A percentile compares a stretch with the other conserved stretches of the same genome.
phyloP scores from a whole-genome alignment of 345 rosid species.

The Brassica carinata region DNA sequence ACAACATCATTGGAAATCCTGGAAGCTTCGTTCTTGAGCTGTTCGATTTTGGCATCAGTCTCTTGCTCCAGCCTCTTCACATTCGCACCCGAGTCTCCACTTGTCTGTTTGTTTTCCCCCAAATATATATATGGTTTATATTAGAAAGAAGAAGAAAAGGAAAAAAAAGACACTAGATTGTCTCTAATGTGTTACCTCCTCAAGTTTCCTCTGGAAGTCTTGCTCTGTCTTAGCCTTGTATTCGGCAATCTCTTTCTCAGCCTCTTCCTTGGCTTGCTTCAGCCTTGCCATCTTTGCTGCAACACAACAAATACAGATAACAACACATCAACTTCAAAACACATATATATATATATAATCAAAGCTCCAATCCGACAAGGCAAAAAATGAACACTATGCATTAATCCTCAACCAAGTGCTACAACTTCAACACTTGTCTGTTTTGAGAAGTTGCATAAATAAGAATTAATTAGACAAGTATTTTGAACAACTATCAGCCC shows the following conservation, averaged over 20 bases:
- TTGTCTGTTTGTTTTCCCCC: conserved; percentile 63
- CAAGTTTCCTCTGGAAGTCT: conserved; percentile 78
- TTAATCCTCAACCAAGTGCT: neutral
- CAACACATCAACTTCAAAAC: neutral
- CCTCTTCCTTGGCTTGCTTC: conserved; percentile 97
- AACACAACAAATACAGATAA: neutral
- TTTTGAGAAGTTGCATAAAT: too few species aligned
- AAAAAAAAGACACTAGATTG: neutral
- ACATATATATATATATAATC: too few species aligned
- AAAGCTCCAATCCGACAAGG: neutral
- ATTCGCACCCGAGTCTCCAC: conserved; percentile 92
- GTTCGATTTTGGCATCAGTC: conserved; percentile 70
- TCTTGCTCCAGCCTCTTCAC: conserved; percentile 90
- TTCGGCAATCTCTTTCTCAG: conserved; percentile 77
- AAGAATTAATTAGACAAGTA: neutral
- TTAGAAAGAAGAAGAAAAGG: neutral
- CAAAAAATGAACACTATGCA: neutral
- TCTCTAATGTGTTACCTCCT: conserved; percentile 45
- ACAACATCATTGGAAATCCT: conserved; percentile 76
- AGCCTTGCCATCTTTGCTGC: conserved; percentile 78
- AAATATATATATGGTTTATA: too few species aligned
- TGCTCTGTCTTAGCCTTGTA: conserved; percentile 74
- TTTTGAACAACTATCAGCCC: neutral
- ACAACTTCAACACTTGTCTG: too few species aligned
- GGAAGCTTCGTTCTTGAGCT: conserved; percentile 54